A percentile compares a stretch with the other conserved stretches of the same genome.
These are phyloP conservation scores for Cyclotella choctawhatcheeana DNA, from an alignment of 108 stramenopile species.

Conservation along the genomic window DNA sequence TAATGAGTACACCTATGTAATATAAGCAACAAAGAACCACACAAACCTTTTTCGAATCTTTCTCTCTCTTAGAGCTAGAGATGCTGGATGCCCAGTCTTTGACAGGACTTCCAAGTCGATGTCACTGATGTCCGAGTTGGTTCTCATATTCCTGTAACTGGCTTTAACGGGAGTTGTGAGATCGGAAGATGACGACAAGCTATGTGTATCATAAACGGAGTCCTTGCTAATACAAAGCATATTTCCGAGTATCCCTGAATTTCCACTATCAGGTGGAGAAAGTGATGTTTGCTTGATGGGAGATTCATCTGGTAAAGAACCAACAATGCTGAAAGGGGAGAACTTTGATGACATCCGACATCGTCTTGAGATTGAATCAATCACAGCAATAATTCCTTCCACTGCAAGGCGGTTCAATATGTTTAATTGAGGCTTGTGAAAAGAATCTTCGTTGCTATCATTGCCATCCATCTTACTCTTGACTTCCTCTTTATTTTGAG, in stretches of 20 bases:
- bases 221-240: constrained; percentile 4
- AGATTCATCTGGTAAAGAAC: not conserved
- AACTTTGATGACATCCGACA: constrained; percentile 29
- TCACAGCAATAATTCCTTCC: constrained; percentile 88
- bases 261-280: constrained; percentile 42
- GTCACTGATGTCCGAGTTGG: constrained; percentile 21
- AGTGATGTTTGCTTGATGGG: not conserved
- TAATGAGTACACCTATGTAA: not conserved
- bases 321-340: constrained; percentile 7
- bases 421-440: constrained; percentile 55
- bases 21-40: not conserved
- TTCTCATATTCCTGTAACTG: not conserved
- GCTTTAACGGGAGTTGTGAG: not conserved
- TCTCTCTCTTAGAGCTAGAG: constrained; percentile 66
- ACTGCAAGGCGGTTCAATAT: constrained; percentile 83
- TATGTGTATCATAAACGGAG: constrained; percentile 34
- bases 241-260: constrained; percentile 43
- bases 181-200: constrained; percentile 22
- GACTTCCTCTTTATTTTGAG: not conserved
- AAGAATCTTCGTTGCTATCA: constrained; percentile 25
- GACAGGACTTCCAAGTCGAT: constrained; percentile 26
- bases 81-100: constrained; percentile 26
- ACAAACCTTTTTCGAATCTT: constrained; percentile 69
- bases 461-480: constrained; percentile 19
- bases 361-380: constrained; percentile 84